Evolutionary conservation across 164 flowering plant genomes (phyloP).

Genomic region (Aristolochia contorta): DNA sequence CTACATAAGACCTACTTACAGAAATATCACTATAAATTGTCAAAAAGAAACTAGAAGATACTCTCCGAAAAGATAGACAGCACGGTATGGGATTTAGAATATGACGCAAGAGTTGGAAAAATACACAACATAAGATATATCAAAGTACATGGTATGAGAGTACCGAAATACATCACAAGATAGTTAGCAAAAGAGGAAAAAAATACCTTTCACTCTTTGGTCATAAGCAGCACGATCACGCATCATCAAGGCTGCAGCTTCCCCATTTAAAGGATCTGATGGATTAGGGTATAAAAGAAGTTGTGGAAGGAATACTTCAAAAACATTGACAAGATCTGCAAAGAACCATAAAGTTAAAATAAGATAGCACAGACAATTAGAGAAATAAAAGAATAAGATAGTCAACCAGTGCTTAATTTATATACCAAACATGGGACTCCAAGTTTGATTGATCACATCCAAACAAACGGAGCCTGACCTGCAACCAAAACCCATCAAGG

Average conservation of each 20-base stretch:
- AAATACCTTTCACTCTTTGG: conserved; percentile 70
- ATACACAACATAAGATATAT: no score
- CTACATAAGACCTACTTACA: no score
- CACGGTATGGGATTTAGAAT: no score
- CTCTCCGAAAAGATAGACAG: no score
- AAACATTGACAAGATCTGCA: conserved; percentile 84
- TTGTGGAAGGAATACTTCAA: conserved; percentile 94
- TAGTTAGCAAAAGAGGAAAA: not conserved
- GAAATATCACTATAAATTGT: no score
- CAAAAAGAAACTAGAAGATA: no score
- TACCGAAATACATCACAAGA: no score
- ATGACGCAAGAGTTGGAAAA: no score
- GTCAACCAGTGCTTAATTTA: not conserved
- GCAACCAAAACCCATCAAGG: conserved; percentile 19
- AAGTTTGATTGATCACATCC: conserved; percentile 93
- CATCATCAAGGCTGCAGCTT: conserved; percentile 95
- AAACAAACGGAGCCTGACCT: conserved; percentile 98
- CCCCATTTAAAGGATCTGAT: conserved; percentile 93
- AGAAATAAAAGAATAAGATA: not conserved
- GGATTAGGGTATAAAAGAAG: conserved; percentile 91
- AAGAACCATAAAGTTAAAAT: conserved; percentile 6
- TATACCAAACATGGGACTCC: conserved; percentile 99
- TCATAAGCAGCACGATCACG: conserved; percentile 74
- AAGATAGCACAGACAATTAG: not conserved
- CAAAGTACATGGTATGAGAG: no score